Percentiles rank a stretch among this genome's conserved stretches.
These are phyloP conservation scores for Achaetomium macrosporum DNA, from an alignment of 2,329 filamentous ascomycete genomes.

Conservation along the genomic window DNA sequence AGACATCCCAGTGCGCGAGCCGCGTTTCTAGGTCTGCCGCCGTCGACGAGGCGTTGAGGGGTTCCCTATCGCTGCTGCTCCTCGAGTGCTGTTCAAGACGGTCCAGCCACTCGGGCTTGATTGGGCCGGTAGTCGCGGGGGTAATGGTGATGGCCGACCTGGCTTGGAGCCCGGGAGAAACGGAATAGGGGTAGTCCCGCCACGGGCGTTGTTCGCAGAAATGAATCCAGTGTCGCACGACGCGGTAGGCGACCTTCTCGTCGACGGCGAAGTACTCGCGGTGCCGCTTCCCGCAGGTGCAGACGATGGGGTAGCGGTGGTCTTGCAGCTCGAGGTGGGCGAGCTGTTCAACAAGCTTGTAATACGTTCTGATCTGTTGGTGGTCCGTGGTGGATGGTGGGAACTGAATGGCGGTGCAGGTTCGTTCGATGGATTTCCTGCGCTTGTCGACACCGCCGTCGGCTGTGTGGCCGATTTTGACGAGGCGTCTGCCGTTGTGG, in stretches of 20 bases:
- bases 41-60: too few species aligned
- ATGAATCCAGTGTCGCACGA: background rate
- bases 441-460: background rate
- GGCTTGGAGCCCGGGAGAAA: too few species aligned
- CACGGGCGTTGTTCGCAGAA: conserved; percentile 1
- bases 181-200: background rate
- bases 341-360: background rate
- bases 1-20: too few species aligned
- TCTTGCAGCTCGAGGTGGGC: background rate
- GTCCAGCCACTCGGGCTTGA: too few species aligned
- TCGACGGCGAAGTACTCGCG: conserved; percentile 7
- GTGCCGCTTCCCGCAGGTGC: background rate
- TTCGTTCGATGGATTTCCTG: background rate
- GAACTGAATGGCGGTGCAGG: background rate
- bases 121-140: too few species aligned
- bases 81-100: too few species aligned
- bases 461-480: conserved; percentile 9
- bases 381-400: background rate
- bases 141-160: too few species aligned
- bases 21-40: too few species aligned
- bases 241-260: background rate
- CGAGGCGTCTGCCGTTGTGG: background rate
- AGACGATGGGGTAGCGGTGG: background rate
- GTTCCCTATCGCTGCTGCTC: too few species aligned
- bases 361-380: background rate